These are phyloP conservation scores for Myrica gale DNA, from an alignment of 306 rosid species.

Conservation along the genomic window DNA sequence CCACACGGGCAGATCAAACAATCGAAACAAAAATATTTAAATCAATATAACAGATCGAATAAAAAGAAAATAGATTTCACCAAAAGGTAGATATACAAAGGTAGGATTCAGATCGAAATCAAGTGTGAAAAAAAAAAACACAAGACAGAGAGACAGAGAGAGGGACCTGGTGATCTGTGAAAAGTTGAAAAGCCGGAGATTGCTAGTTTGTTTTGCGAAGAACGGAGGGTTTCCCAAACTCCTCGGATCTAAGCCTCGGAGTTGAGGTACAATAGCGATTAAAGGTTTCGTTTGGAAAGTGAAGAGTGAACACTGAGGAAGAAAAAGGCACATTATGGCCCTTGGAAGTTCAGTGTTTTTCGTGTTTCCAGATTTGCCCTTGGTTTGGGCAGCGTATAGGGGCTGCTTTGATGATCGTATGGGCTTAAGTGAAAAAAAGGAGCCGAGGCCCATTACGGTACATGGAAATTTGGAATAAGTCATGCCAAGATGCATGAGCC, in stretches of 20 bases:
- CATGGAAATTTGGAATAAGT: background rate
- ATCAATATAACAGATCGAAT: background rate
- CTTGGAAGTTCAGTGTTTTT: background rate
- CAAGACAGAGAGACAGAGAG: slow-evolving; percentile 11
- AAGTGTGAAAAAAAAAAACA: background rate
- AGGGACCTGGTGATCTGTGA: slow-evolving; percentile 27
- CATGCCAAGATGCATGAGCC: background rate
- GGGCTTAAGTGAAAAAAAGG: background rate
- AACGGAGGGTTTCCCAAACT: slow-evolving; percentile 60
- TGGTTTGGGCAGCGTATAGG: background rate
- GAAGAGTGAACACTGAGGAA: background rate
- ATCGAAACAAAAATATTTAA: background rate
- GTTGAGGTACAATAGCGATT: slow-evolving; percentile 35
- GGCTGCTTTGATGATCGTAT: background rate
- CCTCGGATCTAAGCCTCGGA: slow-evolving; percentile 84
- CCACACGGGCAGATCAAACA: slow-evolving; percentile 33
- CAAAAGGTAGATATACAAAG: no score
- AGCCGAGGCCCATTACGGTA: background rate
- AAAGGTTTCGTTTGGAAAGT: slow-evolving; percentile 22
- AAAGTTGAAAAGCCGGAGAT: slow-evolving; percentile 8
- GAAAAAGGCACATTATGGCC: slow-evolving; percentile 14
- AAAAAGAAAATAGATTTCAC: background rate
- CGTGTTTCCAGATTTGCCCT: slow-evolving; percentile 32
- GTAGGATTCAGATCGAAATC: slow-evolving; percentile 1
- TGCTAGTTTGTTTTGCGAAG: slow-evolving; percentile 5